phyloP scores from a whole-genome alignment of 345 rosid species.

The Euphorbia pulcherrima region DNA sequence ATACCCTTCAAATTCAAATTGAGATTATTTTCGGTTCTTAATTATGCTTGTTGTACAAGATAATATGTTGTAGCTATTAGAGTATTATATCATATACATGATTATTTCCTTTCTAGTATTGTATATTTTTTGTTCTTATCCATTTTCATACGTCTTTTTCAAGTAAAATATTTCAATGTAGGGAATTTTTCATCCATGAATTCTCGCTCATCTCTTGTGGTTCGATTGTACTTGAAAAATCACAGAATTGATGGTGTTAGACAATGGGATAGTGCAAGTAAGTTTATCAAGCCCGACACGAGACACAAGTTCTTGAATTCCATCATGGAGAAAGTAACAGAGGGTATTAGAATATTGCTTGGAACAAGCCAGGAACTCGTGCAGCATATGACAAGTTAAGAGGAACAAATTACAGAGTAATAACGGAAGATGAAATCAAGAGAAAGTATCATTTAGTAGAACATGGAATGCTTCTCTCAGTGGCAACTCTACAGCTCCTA shows the following conservation, averaged over 20 bases:
- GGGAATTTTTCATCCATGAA: not conserved
- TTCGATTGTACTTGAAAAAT: slow-evolving; percentile 5
- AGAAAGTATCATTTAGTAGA: slow-evolving; percentile 23
- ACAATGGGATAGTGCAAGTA: slow-evolving; percentile 61
- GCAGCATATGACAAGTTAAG: slow-evolving; percentile 26
- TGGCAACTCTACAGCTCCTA: slow-evolving; percentile 35
- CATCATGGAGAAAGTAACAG: slow-evolving; percentile 30
- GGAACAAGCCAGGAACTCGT: slow-evolving; percentile 47
- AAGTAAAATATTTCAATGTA: not conserved
- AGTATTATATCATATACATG: no score
- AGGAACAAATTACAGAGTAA: slow-evolving; percentile 9
- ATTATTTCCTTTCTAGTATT: no score
- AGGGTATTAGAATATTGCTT: slow-evolving; percentile 92
- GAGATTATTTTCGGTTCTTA: no score
- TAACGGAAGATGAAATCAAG: slow-evolving; percentile 20
- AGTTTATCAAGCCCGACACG: slow-evolving; percentile 61
- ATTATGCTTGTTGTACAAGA: no score
- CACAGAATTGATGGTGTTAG: slow-evolving; percentile 50
- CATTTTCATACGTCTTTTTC: no score
- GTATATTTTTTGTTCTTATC: no score
- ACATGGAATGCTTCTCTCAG: slow-evolving; percentile 29
- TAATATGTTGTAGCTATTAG: no score
- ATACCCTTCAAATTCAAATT: no score
- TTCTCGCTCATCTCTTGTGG: slow-evolving; percentile 1
- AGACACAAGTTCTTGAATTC: slow-evolving; percentile 44